These are phyloP conservation scores for Phytophthora melonis DNA, from an alignment of 352 stramenopile species.

Conservation along the genomic window DNA sequence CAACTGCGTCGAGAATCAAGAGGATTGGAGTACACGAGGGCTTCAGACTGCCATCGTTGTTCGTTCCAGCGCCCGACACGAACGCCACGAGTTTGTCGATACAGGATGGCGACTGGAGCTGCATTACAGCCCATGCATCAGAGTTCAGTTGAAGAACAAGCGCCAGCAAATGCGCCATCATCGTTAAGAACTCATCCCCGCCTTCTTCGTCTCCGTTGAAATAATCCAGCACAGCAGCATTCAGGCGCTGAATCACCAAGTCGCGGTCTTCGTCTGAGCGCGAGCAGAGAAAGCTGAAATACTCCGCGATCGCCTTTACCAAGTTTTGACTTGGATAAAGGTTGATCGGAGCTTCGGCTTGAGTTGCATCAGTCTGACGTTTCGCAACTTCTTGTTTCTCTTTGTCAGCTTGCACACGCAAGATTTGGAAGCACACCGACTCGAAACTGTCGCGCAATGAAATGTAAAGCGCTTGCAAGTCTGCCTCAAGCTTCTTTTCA, in stretches of 20 bases:
- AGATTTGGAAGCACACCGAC: constrained; percentile 68
- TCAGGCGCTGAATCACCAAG: constrained; percentile 62
- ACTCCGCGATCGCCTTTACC: constrained; percentile 70
- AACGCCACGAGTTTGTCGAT: constrained; percentile 59
- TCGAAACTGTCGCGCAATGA: constrained; percentile 71
- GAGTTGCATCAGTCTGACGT: neutral
- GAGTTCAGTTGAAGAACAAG: constrained; percentile 74
- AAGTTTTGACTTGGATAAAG: constrained; percentile 59
- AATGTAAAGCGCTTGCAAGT: constrained; percentile 61
- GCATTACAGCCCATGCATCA: constrained; percentile 45
- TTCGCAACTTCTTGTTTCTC: constrained; percentile 23
- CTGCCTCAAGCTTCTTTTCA: constrained; percentile 53
- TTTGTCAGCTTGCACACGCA: constrained; percentile 54
- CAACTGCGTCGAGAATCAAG: constrained; percentile 73
- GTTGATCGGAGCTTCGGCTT: constrained; percentile 9
- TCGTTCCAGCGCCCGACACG: constrained; percentile 28
- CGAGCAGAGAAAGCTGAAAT: constrained; percentile 68
- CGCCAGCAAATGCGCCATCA: constrained; percentile 73
- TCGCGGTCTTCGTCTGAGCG: constrained; percentile 67
- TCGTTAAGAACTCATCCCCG: constrained; percentile 53
- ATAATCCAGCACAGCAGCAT: constrained; percentile 53
- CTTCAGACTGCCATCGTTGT: constrained; percentile 23
- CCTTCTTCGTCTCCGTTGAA: constrained; percentile 41
- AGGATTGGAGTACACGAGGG: constrained; percentile 67
- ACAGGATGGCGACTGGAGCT: constrained; percentile 55